Percentiles rank a stretch among this genome's conserved stretches.
Conservation (phyloP, 2,329 filamentous ascomycete genomes). For the Monosporascus sp. region DNA sequence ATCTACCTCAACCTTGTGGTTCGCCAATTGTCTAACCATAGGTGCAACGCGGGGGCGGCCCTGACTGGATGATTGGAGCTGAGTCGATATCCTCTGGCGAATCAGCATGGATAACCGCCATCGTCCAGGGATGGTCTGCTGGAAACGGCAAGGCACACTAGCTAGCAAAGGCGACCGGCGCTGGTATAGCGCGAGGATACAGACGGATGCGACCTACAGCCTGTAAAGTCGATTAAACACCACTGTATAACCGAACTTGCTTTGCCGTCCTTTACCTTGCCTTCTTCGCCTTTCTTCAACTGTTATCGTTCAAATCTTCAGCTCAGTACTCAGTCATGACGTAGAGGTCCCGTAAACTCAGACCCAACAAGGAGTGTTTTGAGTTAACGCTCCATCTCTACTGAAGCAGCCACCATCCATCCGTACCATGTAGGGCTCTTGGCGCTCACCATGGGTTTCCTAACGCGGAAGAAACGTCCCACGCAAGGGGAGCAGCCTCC, state of each 20-base stretch:
- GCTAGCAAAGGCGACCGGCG: conserved; percentile 3
- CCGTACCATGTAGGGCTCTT: neutral
- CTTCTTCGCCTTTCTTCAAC: neutral
- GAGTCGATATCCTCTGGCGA: conserved; percentile 8
- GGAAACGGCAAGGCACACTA: conserved; percentile 23
- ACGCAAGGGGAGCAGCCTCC: conserved; percentile 14
- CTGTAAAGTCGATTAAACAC: neutral
- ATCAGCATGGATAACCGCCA: conserved; percentile 10
- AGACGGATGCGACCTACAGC: conserved; percentile 1
- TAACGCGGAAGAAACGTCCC: conserved; percentile 18
- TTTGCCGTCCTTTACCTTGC: neutral
- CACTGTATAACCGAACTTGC: neutral
- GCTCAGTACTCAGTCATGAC: neutral
- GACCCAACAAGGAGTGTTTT: too few relatives aligned
- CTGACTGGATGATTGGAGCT: conserved; percentile 13
- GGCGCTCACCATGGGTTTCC: conserved; percentile 22
- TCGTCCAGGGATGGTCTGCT: conserved; percentile 12
- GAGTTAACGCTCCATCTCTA: neutral
- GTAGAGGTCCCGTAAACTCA: neutral
- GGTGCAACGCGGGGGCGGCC: conserved; percentile 7
- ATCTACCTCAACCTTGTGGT: conserved; percentile 14
- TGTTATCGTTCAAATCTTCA: too few relatives aligned
- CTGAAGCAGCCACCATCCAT: neutral
- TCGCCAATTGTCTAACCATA: conserved; percentile 14
- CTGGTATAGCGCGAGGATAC: conserved; percentile 1